These are phyloP conservation scores for Cyclotella cryptica DNA, from an alignment of 108 stramenopile species.

Conservation along the genomic window DNA sequence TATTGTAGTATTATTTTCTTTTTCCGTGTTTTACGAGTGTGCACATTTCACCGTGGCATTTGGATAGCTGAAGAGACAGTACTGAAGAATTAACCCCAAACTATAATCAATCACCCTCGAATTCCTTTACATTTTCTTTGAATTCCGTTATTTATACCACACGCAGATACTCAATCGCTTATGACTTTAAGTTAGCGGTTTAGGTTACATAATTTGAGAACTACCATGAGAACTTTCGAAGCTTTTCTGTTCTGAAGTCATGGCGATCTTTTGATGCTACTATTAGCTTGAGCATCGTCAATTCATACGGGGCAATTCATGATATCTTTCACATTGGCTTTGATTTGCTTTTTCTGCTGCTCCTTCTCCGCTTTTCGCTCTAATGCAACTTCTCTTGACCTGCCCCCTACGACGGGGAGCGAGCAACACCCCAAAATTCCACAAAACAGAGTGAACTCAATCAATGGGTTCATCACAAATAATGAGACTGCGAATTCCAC, in stretches of 20 bases:
- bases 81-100: no score
- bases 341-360: background rate
- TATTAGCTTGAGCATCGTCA: background rate
- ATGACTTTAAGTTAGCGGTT: no score
- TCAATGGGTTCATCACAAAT: conserved; percentile 68
- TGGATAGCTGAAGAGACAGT: no score
- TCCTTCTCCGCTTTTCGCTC: conserved; percentile 22
- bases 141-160: background rate
- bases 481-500: conserved; percentile 66
- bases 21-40: background rate
- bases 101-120: no score
- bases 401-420: conserved; percentile 62
- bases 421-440: conserved; percentile 61
- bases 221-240: no score
- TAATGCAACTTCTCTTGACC: conserved; percentile 56
- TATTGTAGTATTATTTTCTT: background rate
- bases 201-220: no score
- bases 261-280: background rate
- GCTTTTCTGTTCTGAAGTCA: background rate
- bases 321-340: conserved; percentile 9
- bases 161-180: no score
- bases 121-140: no score
- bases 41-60: background rate
- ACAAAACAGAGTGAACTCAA: conserved; percentile 68
- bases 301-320: conserved; percentile 5